These are phyloP conservation scores for Closterium sp. DNA, from an alignment of 139 green algal species.

Conservation along the genomic window DNA sequence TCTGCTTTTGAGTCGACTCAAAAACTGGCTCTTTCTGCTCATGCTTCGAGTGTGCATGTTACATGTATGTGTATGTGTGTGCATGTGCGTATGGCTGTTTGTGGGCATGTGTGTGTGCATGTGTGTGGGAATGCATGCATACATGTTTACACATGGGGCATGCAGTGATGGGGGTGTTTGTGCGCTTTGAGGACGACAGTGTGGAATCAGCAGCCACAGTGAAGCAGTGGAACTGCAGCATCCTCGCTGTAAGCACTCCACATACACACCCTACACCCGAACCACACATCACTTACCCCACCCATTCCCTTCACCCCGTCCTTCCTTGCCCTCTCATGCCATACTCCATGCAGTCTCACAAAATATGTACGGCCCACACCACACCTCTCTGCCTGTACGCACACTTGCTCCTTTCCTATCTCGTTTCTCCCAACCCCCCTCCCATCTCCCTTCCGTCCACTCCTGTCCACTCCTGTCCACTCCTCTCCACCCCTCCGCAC, in stretches of 20 bases:
- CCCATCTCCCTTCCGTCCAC: neutral
- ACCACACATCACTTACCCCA: too few species aligned
- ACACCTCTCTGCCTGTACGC: neutral
- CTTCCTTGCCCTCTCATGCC: too few species aligned
- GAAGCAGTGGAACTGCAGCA: slow-evolving; percentile 36
- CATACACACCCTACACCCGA: neutral
- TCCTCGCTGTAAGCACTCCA: slow-evolving; percentile 32
- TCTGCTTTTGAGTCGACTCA: too few species aligned
- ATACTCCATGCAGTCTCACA: too few species aligned
- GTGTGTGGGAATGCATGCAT: too few species aligned
- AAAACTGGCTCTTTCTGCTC: too few species aligned
- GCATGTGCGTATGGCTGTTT: neutral
- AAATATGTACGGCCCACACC: neutral
- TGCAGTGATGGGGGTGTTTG: slow-evolving; percentile 37
- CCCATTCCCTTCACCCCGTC: too few species aligned
- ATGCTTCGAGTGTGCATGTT: neutral
- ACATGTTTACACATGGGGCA: too few species aligned
- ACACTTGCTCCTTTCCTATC: too few species aligned
- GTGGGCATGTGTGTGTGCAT: too few species aligned
- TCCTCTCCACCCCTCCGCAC: neutral
- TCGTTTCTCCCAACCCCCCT: slow-evolving; percentile 7
- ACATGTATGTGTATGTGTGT: neutral
- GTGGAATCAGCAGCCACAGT: slow-evolving; percentile 27
- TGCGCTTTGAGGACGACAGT: slow-evolving; percentile 42
- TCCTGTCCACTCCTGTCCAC: neutral